phyloP scores from a whole-genome alignment of 495 filamentous ascomycete species.

The Aspergillus wentii region DNA sequence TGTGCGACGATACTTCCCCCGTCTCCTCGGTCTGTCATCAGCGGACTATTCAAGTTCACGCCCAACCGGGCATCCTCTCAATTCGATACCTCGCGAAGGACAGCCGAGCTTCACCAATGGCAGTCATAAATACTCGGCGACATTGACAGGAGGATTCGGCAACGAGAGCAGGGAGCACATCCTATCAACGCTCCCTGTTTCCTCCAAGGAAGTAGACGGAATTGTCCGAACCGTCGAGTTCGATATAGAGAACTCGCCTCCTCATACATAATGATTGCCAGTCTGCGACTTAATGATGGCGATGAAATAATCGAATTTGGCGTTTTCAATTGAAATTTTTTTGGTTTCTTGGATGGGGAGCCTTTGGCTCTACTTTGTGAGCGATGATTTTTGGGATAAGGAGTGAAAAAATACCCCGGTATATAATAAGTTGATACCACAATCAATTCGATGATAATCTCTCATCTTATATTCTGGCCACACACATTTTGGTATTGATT shows the following conservation, averaged over 20 bases:
- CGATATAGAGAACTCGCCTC: conserved; percentile 20
- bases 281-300: not conserved
- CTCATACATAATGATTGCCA: conserved; percentile 1
- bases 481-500: too few species aligned
- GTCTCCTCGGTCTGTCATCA: conserved; percentile 25
- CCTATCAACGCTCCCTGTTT: too few species aligned
- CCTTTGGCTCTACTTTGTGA: too few species aligned
- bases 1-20: conserved; percentile 27
- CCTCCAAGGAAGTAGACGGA: conserved; percentile 12
- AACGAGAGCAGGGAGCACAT: conserved; percentile 28
- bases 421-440: too few species aligned
- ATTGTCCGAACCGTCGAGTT: conserved; percentile 30
- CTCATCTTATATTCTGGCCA: too few species aligned
- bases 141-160: too few species aligned
- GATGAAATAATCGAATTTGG: not conserved
- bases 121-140: conserved; percentile 14
- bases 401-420: too few species aligned
- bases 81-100: conserved; percentile 17
- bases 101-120: conserved; percentile 16
- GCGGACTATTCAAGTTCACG: conserved; percentile 11
- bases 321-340: not conserved
- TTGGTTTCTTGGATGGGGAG: too few species aligned
- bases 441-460: too few species aligned
- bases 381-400: too few species aligned
- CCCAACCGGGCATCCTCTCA: conserved; percentile 20